Evolutionary conservation across 345 rosid species (phyloP), one percentile per base, ranked within the genome.

Genomic region (Moringa oleifera): DNA sequence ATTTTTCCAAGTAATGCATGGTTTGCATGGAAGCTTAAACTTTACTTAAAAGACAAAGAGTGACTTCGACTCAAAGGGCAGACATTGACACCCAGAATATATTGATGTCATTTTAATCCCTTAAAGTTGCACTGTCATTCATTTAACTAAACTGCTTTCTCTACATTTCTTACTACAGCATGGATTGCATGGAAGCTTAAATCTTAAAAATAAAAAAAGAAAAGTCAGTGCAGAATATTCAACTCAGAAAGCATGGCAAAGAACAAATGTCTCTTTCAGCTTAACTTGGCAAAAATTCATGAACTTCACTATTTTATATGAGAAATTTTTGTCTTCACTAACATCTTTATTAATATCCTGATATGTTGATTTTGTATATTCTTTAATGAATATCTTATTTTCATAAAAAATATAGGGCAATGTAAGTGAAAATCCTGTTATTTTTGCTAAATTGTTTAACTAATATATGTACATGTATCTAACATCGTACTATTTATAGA

Each of bases 171-270:
- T 51, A 28, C 22, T 12, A 64, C 25, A 65, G 57, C 69, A 59
- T 72, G 50, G 53, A 54, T 70, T 63, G 71, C 75, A 68, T 73
- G 79, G 51, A 61, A 51, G 62, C 41, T 37, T 66, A 50, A 60
- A 70, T 66, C 64, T 21, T 13, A 53, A 46, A n/a, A 45, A 57
- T 37, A 55, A 45, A 23, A 52, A 50, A 20, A 18, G 20, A 7
- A 11, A 8, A 11, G 28, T 18, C 63, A 63, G 75, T 64, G 77
- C n/a, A n/a, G n/a, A n/a, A n/a, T 58, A 64, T 47, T 73, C 63
- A 59, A 79, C 71, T 71, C 77, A 18, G 64, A 78, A 66, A 60
- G 22, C 45, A 51, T 24, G 65, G 16, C 53, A 49, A 53, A 61
- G 33, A 51, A 22, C 58, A 37, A 63, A 28, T 71, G 63, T 77